Base-by-base conservation (phyloP, 1,284 basidiomycete genomes). In the Ustilago cynodontis region DNA sequence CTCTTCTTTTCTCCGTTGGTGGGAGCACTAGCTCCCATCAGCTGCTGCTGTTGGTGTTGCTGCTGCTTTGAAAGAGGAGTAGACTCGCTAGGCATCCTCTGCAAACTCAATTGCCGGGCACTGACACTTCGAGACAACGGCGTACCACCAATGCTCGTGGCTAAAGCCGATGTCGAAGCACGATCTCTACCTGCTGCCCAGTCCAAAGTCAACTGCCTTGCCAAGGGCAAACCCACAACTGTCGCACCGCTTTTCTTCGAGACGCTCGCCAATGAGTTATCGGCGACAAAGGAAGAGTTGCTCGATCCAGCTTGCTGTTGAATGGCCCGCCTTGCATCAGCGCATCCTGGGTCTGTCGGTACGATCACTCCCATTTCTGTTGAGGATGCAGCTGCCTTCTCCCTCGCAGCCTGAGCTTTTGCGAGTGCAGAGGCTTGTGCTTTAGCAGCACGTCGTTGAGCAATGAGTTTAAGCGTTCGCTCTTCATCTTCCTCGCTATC, bases 401-500 rank as follows among this genome's bases (percentile, higher is more conserved):
- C 53, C 16, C 67, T 35, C 20, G 70, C 57, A 50, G 61, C 56
- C 20, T 63, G 70, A 33, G 72, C 59, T 45, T 63, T 62, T 11
- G 59, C 65, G 13, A 64, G 35, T 1, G 64, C 72, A 14, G 47
- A 37, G 5, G 80, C 77, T 39, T 77, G 70, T 9, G 66, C 67
- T 37, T 69, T 77, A 45, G 71, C 76, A 16, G 73, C 77, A n/a
- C 81, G 77, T 26, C 79, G 74, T 50, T 80, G 74, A 18, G 83
- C 83, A 20, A 83, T 74, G 31, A 77, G 61, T 20, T 82, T 78
- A 43, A 85, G 71, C 47, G 83, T 85, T 22, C 66, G 71, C 65
- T 85, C 83, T 54, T 85, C 83, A 55, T 85, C 83, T 58, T 85
- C 82, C 45, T 82, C 81, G 31, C 61, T 47, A 20, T 69, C 71